Evolutionary conservation across 1,284 basidiomycete genomes (phyloP), one percentile per base, ranked within the genome.

Genomic region (Xerocomus minutiporus): DNA sequence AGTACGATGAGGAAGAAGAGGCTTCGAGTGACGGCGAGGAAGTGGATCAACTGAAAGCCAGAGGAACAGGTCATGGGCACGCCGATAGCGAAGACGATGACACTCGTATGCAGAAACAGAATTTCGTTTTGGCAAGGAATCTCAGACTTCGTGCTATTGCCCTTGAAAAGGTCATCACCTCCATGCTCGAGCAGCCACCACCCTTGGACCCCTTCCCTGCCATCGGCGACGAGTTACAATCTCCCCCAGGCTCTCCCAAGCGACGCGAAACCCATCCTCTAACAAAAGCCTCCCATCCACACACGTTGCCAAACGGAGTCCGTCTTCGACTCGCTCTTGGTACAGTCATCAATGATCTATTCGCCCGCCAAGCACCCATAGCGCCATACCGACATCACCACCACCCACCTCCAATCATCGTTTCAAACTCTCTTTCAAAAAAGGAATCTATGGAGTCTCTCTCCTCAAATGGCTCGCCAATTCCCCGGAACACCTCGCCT

Each of bases 101-200:
- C 44, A 75, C 78, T 35, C 68, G 78, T 39, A 65, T 78, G 49
- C 74, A 76, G 34, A 71, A 68, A 41, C 84, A 88, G 62, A 82
- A 88, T 60, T 68, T 88, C 1, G 61, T 64, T 5, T 75, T 87
- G 29, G 86, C 88, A 4, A 72, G 80, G 26, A 75, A 67, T 44
- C 76, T 90, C 35, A 74, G 86, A 50, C 72, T 86, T 38, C 80
- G 86, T 25, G 85, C 88, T 5, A 86, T 89, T 59, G 84, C 84
- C 12, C 75, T 91, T 13, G 88, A 91, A 67, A 89, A 88, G 62
- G 86, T 90, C 43, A 79, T 89, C 46, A 81, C 79, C 1, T 79
- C 84, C 25, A 90, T 91, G 86, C 78, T 91, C 8, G 82, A 83
- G 52, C 86, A 89, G 59, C 83, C 85, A 0, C 87, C 86, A 1